Base-by-base conservation (phyloP, 495 filamentous ascomycete species). In the Parmelia sp. region DNA sequence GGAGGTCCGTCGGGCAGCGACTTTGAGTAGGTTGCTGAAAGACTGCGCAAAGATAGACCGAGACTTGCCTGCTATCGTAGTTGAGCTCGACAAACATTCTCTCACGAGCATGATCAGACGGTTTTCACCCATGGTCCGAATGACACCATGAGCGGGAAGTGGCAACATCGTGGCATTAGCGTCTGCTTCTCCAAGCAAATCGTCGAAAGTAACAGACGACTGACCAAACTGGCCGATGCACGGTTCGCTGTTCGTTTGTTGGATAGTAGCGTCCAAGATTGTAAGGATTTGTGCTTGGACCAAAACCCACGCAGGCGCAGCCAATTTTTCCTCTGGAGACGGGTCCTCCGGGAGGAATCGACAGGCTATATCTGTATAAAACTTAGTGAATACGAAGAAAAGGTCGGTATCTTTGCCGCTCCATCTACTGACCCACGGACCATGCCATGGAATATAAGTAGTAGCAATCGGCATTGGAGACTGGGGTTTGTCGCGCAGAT, bases 381-480 rank as follows among this genome's bases (percentile, higher is more conserved):
- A 87, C 76, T 96, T 97, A 74, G 87, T 85, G 74, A 98, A 98
- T 21, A 96, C 87, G 76, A 89, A 97, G 70, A 97, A 90, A 55
- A 98, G 77, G 75, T 97, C 94, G 17, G 88, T 96, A 67, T 98
- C 94, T 23, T 86, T 84, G 12, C 94, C 94, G 66, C 82, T 86
- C 94, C 94, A 98, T 58, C 91, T 84, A 36, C 84, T 82, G 8
- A 88, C 77, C 94, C 94, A 98, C 1, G 87, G 86, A 7, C 92
- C 90, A 69, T 88, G 80, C 93, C 93, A 98, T 35, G 84, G 77
- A 35, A 96, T 88, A 70, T 88, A 85, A 44, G 83, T 77, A 10
- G 86, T 86, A 40, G 84, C 84, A 33, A 95, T 69, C 19, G 92
- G 90, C 21, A 85, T 74, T 59, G 86, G 83, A 15, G 88, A 84